phyloP scores from a whole-genome alignment of 345 rosid species.

The Gynandropsis gynandra region DNA sequence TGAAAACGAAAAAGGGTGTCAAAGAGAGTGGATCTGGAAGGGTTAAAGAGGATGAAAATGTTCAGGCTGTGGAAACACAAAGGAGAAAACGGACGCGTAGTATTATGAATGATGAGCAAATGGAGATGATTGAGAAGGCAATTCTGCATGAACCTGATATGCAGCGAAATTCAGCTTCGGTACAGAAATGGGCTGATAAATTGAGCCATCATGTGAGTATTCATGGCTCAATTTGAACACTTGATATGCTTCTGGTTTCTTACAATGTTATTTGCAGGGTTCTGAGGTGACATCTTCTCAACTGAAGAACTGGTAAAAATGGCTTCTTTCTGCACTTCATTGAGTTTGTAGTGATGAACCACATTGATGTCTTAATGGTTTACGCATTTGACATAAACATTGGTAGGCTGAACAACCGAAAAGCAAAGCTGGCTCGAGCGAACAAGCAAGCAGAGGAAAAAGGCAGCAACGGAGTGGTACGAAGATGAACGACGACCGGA shows the following conservation, averaged over 20 bases:
- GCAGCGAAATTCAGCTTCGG: conserved; percentile 67
- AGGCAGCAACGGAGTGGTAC: too few relatives aligned
- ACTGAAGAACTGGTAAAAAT: conserved; percentile 90
- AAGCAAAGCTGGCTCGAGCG: conserved; percentile 86
- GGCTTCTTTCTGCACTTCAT: neutral
- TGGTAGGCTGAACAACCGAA: conserved; percentile 89
- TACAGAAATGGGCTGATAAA: conserved; percentile 73
- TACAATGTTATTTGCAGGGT: conserved; percentile 60
- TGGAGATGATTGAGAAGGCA: conserved; percentile 69
- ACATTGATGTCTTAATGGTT: neutral
- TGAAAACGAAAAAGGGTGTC: conserved; percentile 31
- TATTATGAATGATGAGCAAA: conserved; percentile 86
- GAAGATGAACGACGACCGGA: too few relatives aligned
- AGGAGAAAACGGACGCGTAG: conserved; percentile 86
- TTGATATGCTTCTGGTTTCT: too few relatives aligned
- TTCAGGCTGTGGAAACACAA: conserved; percentile 53
- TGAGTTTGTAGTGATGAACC: too few relatives aligned
- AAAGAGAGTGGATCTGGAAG: conserved; percentile 42
- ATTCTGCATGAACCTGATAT: conserved; percentile 87
- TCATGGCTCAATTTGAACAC: too few relatives aligned
- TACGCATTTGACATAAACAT: neutral
- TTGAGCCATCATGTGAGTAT: conserved; percentile 49
- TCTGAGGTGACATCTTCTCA: conserved; percentile 84
- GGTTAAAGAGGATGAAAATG: conserved; percentile 54
- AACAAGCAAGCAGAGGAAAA: conserved; percentile 68